Evolutionary conservation across 2,329 filamentous ascomycete genomes (phyloP).

Genomic region (Dothidotthia symphoricarpi): DNA sequence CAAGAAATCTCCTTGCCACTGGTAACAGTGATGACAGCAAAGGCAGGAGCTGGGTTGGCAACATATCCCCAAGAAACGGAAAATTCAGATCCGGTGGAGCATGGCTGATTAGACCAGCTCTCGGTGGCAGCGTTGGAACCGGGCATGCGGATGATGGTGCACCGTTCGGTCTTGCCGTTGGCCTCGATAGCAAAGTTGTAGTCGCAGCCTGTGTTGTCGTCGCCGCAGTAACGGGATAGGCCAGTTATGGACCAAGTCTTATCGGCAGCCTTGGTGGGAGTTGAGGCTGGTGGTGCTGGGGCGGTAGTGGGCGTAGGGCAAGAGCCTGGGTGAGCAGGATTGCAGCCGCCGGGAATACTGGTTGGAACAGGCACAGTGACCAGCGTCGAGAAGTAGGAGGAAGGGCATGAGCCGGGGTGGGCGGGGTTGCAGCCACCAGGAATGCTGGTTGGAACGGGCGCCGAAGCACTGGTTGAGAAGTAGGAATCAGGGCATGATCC

Average conservation of each 20-base stretch:
- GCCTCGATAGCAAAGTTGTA: conserved; percentile 16
- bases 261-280: conserved; percentile 7
- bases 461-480: conserved; percentile 11
- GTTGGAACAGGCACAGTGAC: conserved; percentile 1
- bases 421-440: conserved; percentile 8
- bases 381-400: conserved; percentile 5
- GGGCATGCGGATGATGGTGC: conserved; percentile 15
- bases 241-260: conserved; percentile 14
- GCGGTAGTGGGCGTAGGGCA: not conserved
- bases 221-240: conserved; percentile 13
- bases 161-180: conserved; percentile 12
- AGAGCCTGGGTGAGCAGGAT: conserved; percentile 4
- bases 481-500: conserved; percentile 5
- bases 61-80: conserved; percentile 16
- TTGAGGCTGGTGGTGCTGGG: conserved; percentile 3
- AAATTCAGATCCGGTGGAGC: conserved; percentile 7
- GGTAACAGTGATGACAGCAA: conserved; percentile 13
- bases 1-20: conserved; percentile 14
- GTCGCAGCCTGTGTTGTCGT: conserved; percentile 16
- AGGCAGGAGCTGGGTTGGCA: conserved; percentile 10
- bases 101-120: conserved; percentile 14
- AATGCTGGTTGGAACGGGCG: conserved; percentile 1
- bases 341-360: conserved; percentile 6
- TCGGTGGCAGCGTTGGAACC: conserved; percentile 13
- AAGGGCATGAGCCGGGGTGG: conserved; percentile 4